Base-by-base conservation (phyloP, 352 stramenopile species). In the Salisapilia sapeloensis region DNA sequence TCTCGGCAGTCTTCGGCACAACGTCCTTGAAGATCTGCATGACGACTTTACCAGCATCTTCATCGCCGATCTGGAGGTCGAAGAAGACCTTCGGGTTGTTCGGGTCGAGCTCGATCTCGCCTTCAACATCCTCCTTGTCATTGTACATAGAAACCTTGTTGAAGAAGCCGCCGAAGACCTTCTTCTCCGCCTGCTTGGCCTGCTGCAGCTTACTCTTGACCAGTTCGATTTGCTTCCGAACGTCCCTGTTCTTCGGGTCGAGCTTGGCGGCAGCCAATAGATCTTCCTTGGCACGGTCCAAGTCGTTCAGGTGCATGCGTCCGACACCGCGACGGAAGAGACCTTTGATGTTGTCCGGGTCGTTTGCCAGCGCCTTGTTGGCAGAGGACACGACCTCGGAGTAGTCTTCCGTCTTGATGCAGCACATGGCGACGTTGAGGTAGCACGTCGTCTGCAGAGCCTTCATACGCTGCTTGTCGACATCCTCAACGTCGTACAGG, bases 21-120 rank as follows among this genome's bases (percentile, higher is more conserved):
- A 98, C 69, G 56, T 99, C 93, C 45, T 93, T 78, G 54, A 79
- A 92, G 23, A 99, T 59, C 60, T 98, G 89, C 60, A 99, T 97
- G 19, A 93, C 93, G 17, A 96, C 69, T 39, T 92, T 78, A 25
- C 87, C 84, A 7, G 71, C 70, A 16, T 75, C 51, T 39, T 92
- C 65, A 13, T 83, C 85, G 24, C 83, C 89, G 14, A 96, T 95
- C 42, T 71, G 70, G 6, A 99, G 82, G 50, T 99, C 87, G 48
- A 99, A 98, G 55, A 95, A 99, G 13, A 98, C 93, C 63, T 97
- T 92, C 24, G 93, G 92, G 62, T 97, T 97, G 58, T 83, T 86
- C 18, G 60, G 55, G 40, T 84, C 67, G 17, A 64, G 44, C 33
- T 48, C 51, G 3, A 56, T 51, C 19, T 86, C 72, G 12, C 23